Conservation (phyloP, 805 yeast species). For the Pichia phayaonensis region DNA sequence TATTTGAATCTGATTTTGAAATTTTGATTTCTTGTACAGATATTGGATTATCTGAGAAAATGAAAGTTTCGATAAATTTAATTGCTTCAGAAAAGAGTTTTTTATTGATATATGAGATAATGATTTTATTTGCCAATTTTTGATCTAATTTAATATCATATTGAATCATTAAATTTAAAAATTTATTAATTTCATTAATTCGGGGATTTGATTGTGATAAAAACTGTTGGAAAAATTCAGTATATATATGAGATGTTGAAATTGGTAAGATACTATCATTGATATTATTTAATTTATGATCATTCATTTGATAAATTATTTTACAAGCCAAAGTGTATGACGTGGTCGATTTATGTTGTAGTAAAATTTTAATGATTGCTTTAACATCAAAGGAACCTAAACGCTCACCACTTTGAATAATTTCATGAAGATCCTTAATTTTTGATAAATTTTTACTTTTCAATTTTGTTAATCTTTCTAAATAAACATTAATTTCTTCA, state of each 20-base stretch:
- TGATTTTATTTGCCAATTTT: conserved; percentile 31
- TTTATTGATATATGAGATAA: conserved; percentile 26
- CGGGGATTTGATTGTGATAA: conserved; percentile 24
- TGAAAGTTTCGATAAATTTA: conserved; percentile 25
- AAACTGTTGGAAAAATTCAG: conserved; percentile 31
- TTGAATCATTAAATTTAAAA: conserved; percentile 27
- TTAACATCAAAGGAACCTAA: conserved; percentile 23
- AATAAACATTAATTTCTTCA: conserved; percentile 14
- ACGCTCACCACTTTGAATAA: conserved; percentile 16
- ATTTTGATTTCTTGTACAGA: conserved; percentile 5
- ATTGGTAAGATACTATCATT: conserved; percentile 26
- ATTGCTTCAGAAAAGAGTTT: conserved; percentile 27
- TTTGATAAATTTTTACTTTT: conserved; percentile 7
- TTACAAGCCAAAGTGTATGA: conserved; percentile 24
- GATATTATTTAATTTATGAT: conserved; percentile 8
- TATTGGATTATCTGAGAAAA: conserved; percentile 12
- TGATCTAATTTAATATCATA: conserved; percentile 28
- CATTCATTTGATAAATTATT: conserved; percentile 27
- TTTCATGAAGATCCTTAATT: conserved; percentile 10
- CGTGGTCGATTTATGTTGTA: conserved; percentile 17
- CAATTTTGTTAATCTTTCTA: conserved; percentile 7
- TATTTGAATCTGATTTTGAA: not conserved
- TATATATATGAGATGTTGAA: conserved; percentile 35
- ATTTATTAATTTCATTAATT: conserved; percentile 21
- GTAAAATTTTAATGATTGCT: conserved; percentile 17